phyloP scores from a whole-genome alignment of 2,329 filamentous ascomycete species.

The Beauveria asiatica region DNA sequence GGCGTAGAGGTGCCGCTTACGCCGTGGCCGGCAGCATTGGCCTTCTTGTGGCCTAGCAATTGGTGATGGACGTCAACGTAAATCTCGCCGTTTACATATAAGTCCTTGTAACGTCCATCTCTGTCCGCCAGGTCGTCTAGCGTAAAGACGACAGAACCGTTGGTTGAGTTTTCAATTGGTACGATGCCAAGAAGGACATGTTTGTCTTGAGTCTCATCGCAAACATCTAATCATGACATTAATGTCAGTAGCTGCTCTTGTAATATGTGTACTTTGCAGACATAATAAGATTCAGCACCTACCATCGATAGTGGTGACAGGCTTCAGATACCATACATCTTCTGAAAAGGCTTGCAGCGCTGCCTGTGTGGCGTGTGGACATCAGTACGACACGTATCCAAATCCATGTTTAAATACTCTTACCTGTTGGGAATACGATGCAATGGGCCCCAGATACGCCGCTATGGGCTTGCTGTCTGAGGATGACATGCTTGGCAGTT shows the following conservation, averaged over 20 bases:
- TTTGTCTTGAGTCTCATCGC: conserved; percentile 64
- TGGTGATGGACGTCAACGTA: conserved; percentile 88
- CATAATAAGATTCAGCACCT: conserved; percentile 17
- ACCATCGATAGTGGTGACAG: conserved; percentile 44
- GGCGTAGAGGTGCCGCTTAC: conserved; percentile 40
- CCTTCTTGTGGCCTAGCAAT: conserved; percentile 52
- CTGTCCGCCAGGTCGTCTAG: conserved; percentile 82
- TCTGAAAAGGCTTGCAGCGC: conserved; percentile 39
- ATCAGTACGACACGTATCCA: not conserved
- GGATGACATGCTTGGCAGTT: not conserved
- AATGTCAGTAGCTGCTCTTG: not conserved
- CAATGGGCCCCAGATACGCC: conserved; percentile 6
- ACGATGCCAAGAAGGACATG: conserved; percentile 66
- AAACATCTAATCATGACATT: conserved; percentile 52
- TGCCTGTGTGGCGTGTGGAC: conserved; percentile 26
- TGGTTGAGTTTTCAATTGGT: conserved; percentile 93
- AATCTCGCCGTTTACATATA: conserved; percentile 72
- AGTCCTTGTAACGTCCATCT: conserved; percentile 51
- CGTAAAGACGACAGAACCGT: conserved; percentile 84
- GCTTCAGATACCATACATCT: conserved; percentile 37
- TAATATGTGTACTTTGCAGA: not conserved
- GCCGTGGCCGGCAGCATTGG: conserved; percentile 1
- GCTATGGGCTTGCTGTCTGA: conserved; percentile 8
- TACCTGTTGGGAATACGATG: conserved; percentile 11
- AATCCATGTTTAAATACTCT: not conserved